phyloP scores from a whole-genome alignment of 192 early-diverging fungal species.

The Gorgonomyces haynaldii region DNA sequence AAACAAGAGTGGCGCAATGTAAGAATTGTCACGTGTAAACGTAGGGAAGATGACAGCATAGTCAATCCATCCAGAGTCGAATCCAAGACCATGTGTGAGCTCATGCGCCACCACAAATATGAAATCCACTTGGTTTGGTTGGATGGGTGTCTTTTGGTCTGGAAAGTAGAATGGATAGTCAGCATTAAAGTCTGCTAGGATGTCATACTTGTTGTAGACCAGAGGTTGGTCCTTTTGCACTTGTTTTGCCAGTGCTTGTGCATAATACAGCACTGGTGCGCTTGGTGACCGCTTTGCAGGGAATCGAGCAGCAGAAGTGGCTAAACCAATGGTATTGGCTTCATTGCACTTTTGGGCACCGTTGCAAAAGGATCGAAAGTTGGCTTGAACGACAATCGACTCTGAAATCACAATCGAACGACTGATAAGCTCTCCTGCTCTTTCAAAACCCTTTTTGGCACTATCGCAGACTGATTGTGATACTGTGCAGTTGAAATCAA shows the following conservation, averaged over 20 bases:
- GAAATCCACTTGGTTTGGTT: constrained; percentile 21
- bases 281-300: not conserved
- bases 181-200: constrained; percentile 13
- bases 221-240: constrained; percentile 1
- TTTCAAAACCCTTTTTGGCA: constrained; percentile 11
- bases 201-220: constrained; percentile 1
- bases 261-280: constrained; percentile 3
- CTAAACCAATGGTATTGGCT: constrained; percentile 8
- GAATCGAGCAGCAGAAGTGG: constrained; percentile 7
- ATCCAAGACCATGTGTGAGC: constrained; percentile 28
- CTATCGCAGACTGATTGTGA: too few relatives aligned
- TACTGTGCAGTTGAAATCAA: too few relatives aligned
- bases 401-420: constrained; percentile 5
- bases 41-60: constrained; percentile 5
- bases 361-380: constrained; percentile 20
- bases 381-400: constrained; percentile 10
- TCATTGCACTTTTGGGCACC: not conserved
- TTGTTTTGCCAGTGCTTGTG: constrained; percentile 14
- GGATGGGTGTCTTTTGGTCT: constrained; percentile 7
- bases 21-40: constrained; percentile 3
- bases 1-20: constrained; percentile 20
- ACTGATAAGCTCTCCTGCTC: constrained; percentile 12
- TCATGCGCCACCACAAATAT: constrained; percentile 25
- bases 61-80: constrained; percentile 14
- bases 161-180: constrained; percentile 13